Percentiles rank a stretch among this genome's conserved stretches.
These are phyloP conservation scores for Irpex sp. DNA, from an alignment of 1,284 basidiomycete genomes.

Conservation along the genomic window DNA sequence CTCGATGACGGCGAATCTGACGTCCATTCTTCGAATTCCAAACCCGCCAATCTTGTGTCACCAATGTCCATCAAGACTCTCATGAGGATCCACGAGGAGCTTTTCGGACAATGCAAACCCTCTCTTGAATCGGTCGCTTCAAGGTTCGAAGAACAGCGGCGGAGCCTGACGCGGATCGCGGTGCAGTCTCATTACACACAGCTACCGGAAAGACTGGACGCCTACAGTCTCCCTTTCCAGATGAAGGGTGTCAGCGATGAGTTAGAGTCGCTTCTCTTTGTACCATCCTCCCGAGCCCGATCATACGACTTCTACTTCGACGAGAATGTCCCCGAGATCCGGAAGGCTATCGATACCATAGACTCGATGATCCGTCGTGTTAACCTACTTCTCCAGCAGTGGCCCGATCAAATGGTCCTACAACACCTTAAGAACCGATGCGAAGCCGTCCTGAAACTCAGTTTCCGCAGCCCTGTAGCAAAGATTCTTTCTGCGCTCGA, in stretches of 20 bases:
- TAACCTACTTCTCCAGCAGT: conserved; percentile 64
- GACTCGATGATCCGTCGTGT: conserved; percentile 53
- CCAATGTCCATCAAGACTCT: conserved; percentile 24
- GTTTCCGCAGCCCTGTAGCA: conserved; percentile 75
- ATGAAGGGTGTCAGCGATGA: conserved; percentile 39
- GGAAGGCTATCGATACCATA: conserved; percentile 56
- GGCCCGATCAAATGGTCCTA: conserved; percentile 98
- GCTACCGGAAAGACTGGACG: conserved; percentile 46
- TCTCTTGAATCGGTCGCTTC: background rate
- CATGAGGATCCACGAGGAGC: conserved; percentile 34
- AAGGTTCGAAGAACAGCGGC: conserved; percentile 11
- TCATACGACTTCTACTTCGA: conserved; percentile 81
- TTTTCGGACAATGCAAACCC: conserved; percentile 21
- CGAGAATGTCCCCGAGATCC: conserved; percentile 66
- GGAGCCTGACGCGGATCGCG: conserved; percentile 17
- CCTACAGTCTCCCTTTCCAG: conserved; percentile 44
- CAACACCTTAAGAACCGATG: conserved; percentile 83
- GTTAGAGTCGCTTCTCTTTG: conserved; percentile 27
- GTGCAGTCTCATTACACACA: conserved; percentile 26
- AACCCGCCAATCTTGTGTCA: background rate
- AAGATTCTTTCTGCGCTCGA: conserved; percentile 85
- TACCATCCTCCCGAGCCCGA: conserved; percentile 13
- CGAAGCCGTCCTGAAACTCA: conserved; percentile 62
- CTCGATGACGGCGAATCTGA: conserved; percentile 31
- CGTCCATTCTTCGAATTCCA: conserved; percentile 6